Base-by-base conservation (phyloP, 345 rosid species). In the Eucalyptus polybractea region DNA sequence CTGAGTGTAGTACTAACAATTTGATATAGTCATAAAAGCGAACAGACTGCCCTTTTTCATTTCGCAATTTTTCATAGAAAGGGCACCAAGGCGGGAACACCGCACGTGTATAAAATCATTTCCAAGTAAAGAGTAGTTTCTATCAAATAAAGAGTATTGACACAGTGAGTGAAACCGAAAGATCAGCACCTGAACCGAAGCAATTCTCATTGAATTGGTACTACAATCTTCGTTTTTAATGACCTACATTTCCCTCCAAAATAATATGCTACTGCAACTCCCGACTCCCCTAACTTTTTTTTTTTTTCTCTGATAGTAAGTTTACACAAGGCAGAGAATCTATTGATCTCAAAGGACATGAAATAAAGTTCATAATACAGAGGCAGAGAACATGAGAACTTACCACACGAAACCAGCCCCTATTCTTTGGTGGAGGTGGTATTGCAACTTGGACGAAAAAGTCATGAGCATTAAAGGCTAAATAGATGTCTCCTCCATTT, bases 321-420 rank as follows among this genome's bases (percentile, higher is more conserved):
- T 58, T 58, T 25, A 60, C 51, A 47, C 67, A 22, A 45, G 67
- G 45, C 56, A 62, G 88, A 87, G 33, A 45, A 62, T 60, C 53
- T 17, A 37, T 60, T 2, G 7, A 21, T n/a, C n/a, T 56, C 25
- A 44, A 22, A 47, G 65, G 40, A 10, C 45, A 67, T 24, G 19
- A 45, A 62, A 62, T 62, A 62, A 29, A 62, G 72, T 62, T 62
- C 4, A 62, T 65, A n/a, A 33, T n/a, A 65, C 33, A 31, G 76
- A 65, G 83, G 62, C 45, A 72, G 27, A 50, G 86, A 50, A 27
- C 88, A 47, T 88, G 67, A 80, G 87, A 86, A 93, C 98, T 95
- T 27, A 95, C 99, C 99, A 97, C 97, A 37, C 98, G 97, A 92
- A 89, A 92, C 99, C 99, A 97, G 44, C 67, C 90, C 92, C 95